Evolutionary conservation across 1,284 basidiomycete species (phyloP).

Genomic region (Cryptococcus wingfieldii): DNA sequence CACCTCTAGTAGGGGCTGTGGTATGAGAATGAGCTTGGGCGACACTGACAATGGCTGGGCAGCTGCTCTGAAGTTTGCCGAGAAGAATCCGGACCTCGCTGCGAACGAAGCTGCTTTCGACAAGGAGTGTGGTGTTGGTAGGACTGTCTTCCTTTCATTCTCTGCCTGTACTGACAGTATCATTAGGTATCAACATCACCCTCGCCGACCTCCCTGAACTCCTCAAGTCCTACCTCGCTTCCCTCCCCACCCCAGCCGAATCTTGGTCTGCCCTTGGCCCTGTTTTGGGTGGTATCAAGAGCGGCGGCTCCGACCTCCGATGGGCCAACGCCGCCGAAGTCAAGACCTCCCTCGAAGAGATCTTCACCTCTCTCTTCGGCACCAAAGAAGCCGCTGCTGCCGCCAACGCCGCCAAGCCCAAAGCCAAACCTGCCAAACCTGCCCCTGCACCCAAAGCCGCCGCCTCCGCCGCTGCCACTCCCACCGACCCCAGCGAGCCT

Average conservation of each 20-base stretch:
- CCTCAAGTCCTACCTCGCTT: constrained; percentile 61
- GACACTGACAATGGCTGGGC: constrained; percentile 1
- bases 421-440: constrained; percentile 60
- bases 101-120: constrained; percentile 75
- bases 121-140: constrained; percentile 80
- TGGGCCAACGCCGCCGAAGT: constrained; percentile 90
- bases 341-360: constrained; percentile 77
- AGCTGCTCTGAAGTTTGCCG: constrained; percentile 78
- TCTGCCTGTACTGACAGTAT: background rate
- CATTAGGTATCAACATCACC: constrained; percentile 72
- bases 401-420: constrained; percentile 57
- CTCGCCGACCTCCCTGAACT: constrained; percentile 62
- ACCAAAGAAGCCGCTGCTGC: constrained; percentile 63
- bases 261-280: constrained; percentile 74
- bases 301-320: constrained; percentile 59
- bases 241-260: constrained; percentile 52
- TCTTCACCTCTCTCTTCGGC: constrained; percentile 74
- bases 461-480: constrained; percentile 57
- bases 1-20: no score
- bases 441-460: constrained; percentile 59
- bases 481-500: constrained; percentile 45
- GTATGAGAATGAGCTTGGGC: no score
- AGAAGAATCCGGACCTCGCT: constrained; percentile 53
- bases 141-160: constrained; percentile 38
- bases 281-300: constrained; percentile 67